Percentiles rank a stretch among this genome's conserved stretches.
Evolutionary conservation across 805 yeast genomes (phyloP).

Genomic region (Myxozyma mucilagina): DNA sequence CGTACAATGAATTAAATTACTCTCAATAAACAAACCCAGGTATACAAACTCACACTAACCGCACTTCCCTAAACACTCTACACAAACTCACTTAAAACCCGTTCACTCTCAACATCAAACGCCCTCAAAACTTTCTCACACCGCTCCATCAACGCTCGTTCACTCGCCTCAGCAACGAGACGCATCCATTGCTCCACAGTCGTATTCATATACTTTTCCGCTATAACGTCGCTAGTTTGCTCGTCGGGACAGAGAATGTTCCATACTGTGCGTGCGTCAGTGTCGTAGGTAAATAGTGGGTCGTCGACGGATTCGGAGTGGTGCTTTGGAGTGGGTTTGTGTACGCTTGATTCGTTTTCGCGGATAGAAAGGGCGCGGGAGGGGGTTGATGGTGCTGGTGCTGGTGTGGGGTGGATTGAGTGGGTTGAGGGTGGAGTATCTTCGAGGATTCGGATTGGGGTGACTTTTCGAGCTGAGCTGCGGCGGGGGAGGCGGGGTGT

Average conservation of each 20-base stretch:
- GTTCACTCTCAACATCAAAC: slow-evolving; percentile 51
- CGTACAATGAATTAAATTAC: no score
- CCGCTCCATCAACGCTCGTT: slow-evolving; percentile 48
- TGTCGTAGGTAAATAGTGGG: not conserved
- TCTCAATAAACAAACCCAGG: no score
- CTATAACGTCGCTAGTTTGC: not conserved
- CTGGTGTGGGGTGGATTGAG: not conserved
- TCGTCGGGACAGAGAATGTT: not conserved
- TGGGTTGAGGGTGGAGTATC: not conserved
- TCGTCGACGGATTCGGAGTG: not conserved
- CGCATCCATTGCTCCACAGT: slow-evolving; percentile 70
- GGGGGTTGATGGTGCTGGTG: not conserved
- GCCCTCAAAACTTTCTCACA: slow-evolving; percentile 51
- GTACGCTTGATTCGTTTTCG: not conserved
- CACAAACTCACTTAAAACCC: slow-evolving; percentile 42
- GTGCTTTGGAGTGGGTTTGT: not conserved
- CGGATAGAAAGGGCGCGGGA: not conserved
- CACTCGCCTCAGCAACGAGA: slow-evolving; percentile 57
- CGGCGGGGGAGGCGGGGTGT: slow-evolving; percentile 2
- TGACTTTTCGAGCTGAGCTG: slow-evolving; percentile 3
- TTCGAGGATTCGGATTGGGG: not conserved
- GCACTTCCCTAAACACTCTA: not conserved
- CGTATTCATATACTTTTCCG: slow-evolving; percentile 59
- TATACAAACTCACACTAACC: not conserved
- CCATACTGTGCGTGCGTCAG: not conserved